Base-by-base conservation (phyloP, 208 protist genomes). In the Vickermania spadyakhi region DNA sequence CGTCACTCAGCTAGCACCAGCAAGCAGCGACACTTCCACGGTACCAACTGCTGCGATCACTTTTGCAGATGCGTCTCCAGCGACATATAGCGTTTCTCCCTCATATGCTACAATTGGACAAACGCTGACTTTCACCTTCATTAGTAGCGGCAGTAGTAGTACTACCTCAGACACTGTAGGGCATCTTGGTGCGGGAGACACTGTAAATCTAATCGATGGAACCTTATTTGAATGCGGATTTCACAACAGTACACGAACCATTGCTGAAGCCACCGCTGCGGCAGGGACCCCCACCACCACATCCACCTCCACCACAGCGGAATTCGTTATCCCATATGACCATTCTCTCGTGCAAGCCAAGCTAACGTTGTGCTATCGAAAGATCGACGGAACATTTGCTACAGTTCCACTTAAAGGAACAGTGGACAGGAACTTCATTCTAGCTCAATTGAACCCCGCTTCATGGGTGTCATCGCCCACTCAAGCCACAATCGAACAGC, bases 201-300 rank as follows among this genome's bases (percentile, higher is more conserved):
- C 42, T 4, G 70, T 86, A 58, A 66, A 83, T 59, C 62, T 96
- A 54, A 89, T 96, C 56, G 62, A 81, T 45, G 89, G 81, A 41
- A 75, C 31, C 21, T 60, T 90, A 28, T 91, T 82, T 63, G 77
- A 86, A 28, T 96, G 89, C 36, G 89, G 89, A 7, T 87, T 81
- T 45, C 2, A 28, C 49, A 96, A 96, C 72, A 61, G 67, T 14
- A 93, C 81, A 0, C 52, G 22, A n/a, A 31, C 78, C 22, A 27
- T 92, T n/a, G 76, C 55, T 0, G 60, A 79, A 27, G 75, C 56
- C 30, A 13, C 58, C 7, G 71, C 80, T 21, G 28, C 26, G 26
- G 53, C 31, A 7, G 52, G 52, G 13, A 49, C 1, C 21, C 22
- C 21, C 27, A 27, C 54, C 50, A 62, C 58, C 23, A 58, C 57